Evolutionary conservation across 2,329 filamentous ascomycete genomes (phyloP).

Genomic region (Alternaria rosae): DNA sequence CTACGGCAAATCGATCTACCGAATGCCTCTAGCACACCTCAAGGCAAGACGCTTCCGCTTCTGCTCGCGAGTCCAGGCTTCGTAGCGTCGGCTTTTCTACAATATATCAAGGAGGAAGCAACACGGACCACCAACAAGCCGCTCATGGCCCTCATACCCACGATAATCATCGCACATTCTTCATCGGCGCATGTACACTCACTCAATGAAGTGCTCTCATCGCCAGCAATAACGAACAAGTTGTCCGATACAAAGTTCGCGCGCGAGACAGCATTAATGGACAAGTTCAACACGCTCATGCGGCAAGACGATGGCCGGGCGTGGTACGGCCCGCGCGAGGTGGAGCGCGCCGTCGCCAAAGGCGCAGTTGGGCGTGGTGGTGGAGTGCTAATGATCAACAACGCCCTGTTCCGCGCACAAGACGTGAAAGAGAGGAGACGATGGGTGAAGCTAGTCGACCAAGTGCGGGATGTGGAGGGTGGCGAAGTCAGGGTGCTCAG

Average conservation of each 20-base stretch:
- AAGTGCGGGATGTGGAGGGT: constrained; percentile 79
- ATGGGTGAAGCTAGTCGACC: constrained; percentile 87
- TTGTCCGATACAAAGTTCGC: constrained; percentile 89
- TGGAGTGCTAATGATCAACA: constrained; percentile 84
- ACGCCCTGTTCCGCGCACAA: constrained; percentile 84
- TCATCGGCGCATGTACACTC: constrained; percentile 87
- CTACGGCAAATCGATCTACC: constrained; percentile 78
- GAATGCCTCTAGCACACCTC: constrained; percentile 47
- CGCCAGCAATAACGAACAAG: constrained; percentile 76
- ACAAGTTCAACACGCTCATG: constrained; percentile 79
- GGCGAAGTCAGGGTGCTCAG: constrained; percentile 90
- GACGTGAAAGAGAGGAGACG: constrained; percentile 77
- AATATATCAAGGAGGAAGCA: constrained; percentile 70
- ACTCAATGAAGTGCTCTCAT: constrained; percentile 85
- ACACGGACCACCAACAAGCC: constrained; percentile 75
- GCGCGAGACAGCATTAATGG: constrained; percentile 82
- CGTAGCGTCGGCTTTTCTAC: constrained; percentile 79
- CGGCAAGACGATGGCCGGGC: constrained; percentile 86
- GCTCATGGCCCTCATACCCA: constrained; percentile 68
- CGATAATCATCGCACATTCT: constrained; percentile 78
- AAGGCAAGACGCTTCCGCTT: constrained; percentile 62
- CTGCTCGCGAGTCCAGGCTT: constrained; percentile 91
- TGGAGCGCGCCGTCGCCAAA: constrained; percentile 81
- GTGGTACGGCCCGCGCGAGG: constrained; percentile 87
- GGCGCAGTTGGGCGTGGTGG: constrained; percentile 89